These are phyloP conservation scores for Chrysophaeum taylorii DNA, from an alignment of 352 stramenopile species.

Conservation along the genomic window DNA sequence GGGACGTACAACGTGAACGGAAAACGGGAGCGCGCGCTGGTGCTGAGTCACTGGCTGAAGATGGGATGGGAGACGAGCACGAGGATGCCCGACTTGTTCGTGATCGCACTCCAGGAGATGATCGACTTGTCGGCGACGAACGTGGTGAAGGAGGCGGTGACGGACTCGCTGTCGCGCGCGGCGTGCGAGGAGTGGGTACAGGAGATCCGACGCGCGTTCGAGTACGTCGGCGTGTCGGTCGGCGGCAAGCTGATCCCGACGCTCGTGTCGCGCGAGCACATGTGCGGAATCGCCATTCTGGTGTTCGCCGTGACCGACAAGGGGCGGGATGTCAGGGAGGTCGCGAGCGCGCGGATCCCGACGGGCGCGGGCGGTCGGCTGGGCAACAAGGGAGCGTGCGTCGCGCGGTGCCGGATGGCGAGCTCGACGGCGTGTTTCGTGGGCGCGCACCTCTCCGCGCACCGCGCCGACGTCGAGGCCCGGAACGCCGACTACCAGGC, in stretches of 20 bases:
- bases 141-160: constrained; percentile 14
- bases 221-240: constrained; percentile 2
- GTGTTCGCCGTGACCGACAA: constrained; percentile 12
- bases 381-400: no score
- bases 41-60: constrained; percentile 16
- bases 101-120: constrained; percentile 19
- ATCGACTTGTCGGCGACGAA: constrained; percentile 10
- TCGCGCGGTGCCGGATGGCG: no score
- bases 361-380: no score
- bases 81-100: constrained; percentile 11
- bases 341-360: constrained; percentile 10
- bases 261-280: constrained; percentile 10
- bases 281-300: constrained; percentile 17
- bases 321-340: neutral
- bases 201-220: constrained; percentile 2
- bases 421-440: no score
- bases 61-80: constrained; percentile 6
- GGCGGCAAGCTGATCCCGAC: constrained; percentile 1
- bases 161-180: constrained; percentile 5
- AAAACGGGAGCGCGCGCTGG: neutral
- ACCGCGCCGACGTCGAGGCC: no score
- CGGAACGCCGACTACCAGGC: no score
- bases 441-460: no score
- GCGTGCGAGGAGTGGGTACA: constrained; percentile 7
- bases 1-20: constrained; percentile 24